Conservation (phyloP, 2,329 filamentous ascomycete species). For the Talaromyces albobiverticillius region DNA sequence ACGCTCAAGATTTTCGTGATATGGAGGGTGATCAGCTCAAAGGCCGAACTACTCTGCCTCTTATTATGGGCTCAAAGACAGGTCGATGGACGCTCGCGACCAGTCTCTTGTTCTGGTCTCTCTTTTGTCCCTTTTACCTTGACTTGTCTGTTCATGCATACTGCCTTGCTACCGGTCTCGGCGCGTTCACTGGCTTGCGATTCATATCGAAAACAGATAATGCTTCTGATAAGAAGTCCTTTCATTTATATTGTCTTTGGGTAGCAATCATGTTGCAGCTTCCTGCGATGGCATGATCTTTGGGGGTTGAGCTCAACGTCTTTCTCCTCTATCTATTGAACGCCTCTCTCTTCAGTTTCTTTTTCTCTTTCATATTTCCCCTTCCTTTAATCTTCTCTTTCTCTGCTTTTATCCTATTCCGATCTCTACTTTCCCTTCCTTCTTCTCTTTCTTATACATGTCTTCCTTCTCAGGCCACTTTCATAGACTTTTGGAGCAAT, state of each 20-base stretch:
- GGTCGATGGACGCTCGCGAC: neutral
- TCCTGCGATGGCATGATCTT: conserved; percentile 8
- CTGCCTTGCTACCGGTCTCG: neutral
- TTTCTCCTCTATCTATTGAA: neutral
- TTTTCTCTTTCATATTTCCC: neutral
- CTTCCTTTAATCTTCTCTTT: neutral
- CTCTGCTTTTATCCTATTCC: too few species aligned
- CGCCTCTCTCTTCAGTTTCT: neutral
- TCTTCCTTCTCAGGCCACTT: neutral
- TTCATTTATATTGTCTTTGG: conserved; percentile 15
- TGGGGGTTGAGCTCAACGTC: neutral
- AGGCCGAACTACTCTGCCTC: conserved; percentile 10
- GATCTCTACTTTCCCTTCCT: neutral
- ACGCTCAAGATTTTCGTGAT: conserved; percentile 16
- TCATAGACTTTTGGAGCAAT: neutral
- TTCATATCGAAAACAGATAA: conserved; percentile 12
- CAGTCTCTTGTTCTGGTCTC: conserved; percentile 9
- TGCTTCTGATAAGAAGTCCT: conserved; percentile 11
- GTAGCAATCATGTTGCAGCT: conserved; percentile 14
- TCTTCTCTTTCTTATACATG: neutral
- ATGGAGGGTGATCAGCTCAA: conserved; percentile 14
- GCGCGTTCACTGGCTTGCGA: neutral
- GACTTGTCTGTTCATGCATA: conserved; percentile 3
- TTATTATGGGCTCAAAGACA: conserved; percentile 11
- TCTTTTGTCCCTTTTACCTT: conserved; percentile 11